phyloP scores from a whole-genome alignment of 2,329 filamentous ascomycete genomes.

The Fusarium sp. region DNA sequence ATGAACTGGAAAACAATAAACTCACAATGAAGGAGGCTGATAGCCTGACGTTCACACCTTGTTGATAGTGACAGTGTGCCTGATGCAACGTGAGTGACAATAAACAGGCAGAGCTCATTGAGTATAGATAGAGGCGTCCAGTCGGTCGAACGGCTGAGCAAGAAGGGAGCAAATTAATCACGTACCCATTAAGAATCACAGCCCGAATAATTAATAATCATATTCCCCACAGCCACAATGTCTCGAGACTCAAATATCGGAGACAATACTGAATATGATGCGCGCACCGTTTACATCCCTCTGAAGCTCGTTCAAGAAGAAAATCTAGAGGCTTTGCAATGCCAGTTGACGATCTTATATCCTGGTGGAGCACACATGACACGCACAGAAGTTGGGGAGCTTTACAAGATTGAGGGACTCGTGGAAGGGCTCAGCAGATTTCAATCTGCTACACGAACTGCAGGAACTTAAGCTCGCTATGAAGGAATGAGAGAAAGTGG shows the following conservation, averaged over 20 bases:
- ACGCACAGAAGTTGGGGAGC: not conserved
- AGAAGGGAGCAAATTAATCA: not conserved
- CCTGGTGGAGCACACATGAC: not conserved
- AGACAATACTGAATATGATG: not conserved
- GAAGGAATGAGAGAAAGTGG: not conserved
- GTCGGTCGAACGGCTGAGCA: too few species aligned
- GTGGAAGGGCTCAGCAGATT: not conserved
- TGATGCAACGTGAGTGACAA: not conserved
- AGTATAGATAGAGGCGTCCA: not conserved
- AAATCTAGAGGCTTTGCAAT: not conserved
- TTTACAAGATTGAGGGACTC: not conserved
- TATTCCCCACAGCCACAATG: not conserved
- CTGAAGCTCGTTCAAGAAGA: accelerated
- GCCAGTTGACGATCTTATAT: not conserved
- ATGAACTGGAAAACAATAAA: not conserved
- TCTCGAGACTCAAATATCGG: not conserved
- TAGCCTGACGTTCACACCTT: too few species aligned
- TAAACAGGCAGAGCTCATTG: accelerated
- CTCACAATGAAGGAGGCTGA: not conserved
- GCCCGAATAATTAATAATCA: accelerated
- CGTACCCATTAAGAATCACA: not conserved
- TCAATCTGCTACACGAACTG: not conserved
- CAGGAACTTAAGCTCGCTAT: not conserved
- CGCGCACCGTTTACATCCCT: not conserved
- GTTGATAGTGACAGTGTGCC: not conserved